Evolutionary conservation across 176 grass and related monocot species (phyloP), one percentile per base, ranked within the genome.

Genomic region (Zea luxurians): DNA sequence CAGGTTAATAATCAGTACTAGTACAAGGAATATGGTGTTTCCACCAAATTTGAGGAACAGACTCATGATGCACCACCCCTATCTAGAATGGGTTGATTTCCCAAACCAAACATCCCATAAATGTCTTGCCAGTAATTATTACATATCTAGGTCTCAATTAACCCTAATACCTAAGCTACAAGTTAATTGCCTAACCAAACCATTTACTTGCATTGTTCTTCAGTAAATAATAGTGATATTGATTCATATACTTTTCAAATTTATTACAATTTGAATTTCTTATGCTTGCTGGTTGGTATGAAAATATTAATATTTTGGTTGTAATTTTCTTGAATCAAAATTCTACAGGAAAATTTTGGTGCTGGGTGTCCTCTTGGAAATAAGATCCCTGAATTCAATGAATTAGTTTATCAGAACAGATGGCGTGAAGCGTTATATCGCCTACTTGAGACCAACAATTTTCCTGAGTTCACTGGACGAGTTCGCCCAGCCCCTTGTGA

Each of bases 311-410:
- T 1, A 1, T 38, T 75, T 58, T 34, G 8, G 35, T 53, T 66
- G 6, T 66, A 67, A 37, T 8, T 84, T 27, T 53, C 46, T 63
- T 80, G 20, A 16, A 48, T 67, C 35, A 76, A n/a, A 47, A 3
- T 61, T 65, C 40, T 79, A 53, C 83, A 97, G 93, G 93, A 90
- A 80, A 88, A 80, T 76, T 84, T 86, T 72, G 88, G 88, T 65
- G 86, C 93, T 65, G 90, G 90, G 2, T 92, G 90, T 58, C 90
- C 90, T 61, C 90, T 92, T 73, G 90, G 90, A 83, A 92, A 92
- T 57, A 92, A 89, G 76, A 89, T 92, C 7, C 90, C 90, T 38
- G 90, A 92, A 65, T 92, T 88, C 69, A 92, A 92, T 64, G 90
- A 89, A 70, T 82, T 92, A 61, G 90, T 92, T 59, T 69, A 89